phyloP scores from a whole-genome alignment of 495 filamentous ascomycete species.

The Pseudoneurospora amorphoporcata region DNA sequence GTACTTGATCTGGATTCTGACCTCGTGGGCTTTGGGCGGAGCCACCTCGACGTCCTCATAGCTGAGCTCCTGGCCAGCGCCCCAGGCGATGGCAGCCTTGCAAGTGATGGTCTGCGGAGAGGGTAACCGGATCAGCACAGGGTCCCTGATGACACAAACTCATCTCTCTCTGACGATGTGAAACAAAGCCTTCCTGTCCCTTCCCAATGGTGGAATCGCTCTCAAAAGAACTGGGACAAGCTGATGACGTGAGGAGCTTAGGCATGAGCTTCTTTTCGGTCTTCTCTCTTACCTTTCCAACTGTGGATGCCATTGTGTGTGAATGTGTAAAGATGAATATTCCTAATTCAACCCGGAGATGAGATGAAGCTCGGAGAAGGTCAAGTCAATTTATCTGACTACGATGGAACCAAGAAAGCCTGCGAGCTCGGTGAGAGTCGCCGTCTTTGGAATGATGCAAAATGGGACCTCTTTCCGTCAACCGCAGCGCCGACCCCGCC shows the following conservation, averaged over 20 bases:
- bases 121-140: background rate
- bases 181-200: background rate
- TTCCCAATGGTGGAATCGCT: background rate
- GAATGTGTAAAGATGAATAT: background rate
- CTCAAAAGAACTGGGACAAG: background rate
- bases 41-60: slow-evolving; percentile 88
- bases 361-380: background rate
- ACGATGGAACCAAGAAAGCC: background rate
- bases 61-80: slow-evolving; percentile 75
- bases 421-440: background rate
- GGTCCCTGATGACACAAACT: background rate
- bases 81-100: slow-evolving; percentile 95
- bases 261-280: background rate
- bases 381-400: background rate
- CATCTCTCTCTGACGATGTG: background rate
- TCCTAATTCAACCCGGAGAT: background rate
- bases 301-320: slow-evolving; percentile 35
- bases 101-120: slow-evolving; percentile 38
- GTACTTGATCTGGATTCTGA: slow-evolving; percentile 91
- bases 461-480: background rate
- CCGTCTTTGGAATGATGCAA: slow-evolving; percentile 1
- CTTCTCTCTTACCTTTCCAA: slow-evolving; percentile 33
- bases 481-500: slow-evolving; percentile 6
- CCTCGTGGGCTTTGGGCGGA: slow-evolving; percentile 88
- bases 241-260: background rate